Percentiles rank a stretch among this genome's conserved stretches.
Evolutionary conservation across 1,139 yeast genomes (phyloP).

Genomic region (Pichia sp.): DNA sequence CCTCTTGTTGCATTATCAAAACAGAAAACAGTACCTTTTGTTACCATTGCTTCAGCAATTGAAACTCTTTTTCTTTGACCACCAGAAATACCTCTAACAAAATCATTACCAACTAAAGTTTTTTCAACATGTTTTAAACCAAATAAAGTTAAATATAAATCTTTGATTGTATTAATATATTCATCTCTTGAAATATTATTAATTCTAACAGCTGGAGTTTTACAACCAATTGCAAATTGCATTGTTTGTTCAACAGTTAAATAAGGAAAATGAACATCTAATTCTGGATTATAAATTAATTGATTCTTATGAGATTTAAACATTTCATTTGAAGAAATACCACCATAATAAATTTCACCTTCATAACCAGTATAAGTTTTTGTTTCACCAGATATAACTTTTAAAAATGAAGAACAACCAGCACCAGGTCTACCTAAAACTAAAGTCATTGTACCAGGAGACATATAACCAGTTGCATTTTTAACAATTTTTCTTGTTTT

Average conservation of each 20-base stretch:
- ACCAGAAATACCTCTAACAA: slow-evolving; percentile 72
- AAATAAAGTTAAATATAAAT: slow-evolving; percentile 45
- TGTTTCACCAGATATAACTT: slow-evolving; percentile 31
- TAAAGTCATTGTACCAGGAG: slow-evolving; percentile 48
- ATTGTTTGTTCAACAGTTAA: slow-evolving; percentile 40
- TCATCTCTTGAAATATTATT: slow-evolving; percentile 33
- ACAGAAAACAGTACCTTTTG: slow-evolving; percentile 55
- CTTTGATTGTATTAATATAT: slow-evolving; percentile 37
- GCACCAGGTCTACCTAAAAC: slow-evolving; percentile 54
- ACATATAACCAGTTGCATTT: slow-evolving; percentile 38
- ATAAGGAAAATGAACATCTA: slow-evolving; percentile 41
- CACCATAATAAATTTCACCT: slow-evolving; percentile 40
- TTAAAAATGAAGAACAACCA: slow-evolving; percentile 45
- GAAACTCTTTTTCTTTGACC: slow-evolving; percentile 81
- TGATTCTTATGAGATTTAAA: slow-evolving; percentile 38
- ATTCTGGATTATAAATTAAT: slow-evolving; percentile 39
- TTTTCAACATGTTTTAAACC: slow-evolving; percentile 50
- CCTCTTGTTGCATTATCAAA: slow-evolving; percentile 78
- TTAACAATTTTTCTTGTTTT: slow-evolving; percentile 34
- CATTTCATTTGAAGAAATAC: slow-evolving; percentile 56
- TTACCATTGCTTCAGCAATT: slow-evolving; percentile 59
- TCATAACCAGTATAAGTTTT: slow-evolving; percentile 23
- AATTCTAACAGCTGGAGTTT: slow-evolving; percentile 39
- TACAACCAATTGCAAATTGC: slow-evolving; percentile 38
- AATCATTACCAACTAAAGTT: slow-evolving; percentile 67